A percentile compares a stretch with the other conserved stretches of the same genome.
Evolutionary conservation across 176 grass and related monocot species (phyloP).

Genomic region (Musa itinerans): DNA sequence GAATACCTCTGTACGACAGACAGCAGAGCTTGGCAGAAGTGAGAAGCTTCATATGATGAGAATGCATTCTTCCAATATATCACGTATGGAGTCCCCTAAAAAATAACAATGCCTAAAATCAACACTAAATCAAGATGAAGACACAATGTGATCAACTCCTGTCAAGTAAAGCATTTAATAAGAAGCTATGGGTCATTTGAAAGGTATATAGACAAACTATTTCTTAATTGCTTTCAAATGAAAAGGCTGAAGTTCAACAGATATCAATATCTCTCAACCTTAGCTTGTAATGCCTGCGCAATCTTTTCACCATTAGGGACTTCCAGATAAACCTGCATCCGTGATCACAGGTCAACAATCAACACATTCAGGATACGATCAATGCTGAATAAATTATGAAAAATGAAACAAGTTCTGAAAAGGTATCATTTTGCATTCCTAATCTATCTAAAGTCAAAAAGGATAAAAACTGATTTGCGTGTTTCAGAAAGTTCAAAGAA

Average conservation of each 20-base stretch:
- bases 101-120: constrained; percentile 5
- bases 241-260: neutral
- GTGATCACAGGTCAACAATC: neutral
- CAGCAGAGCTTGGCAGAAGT: constrained; percentile 54
- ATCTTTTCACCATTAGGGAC: constrained; percentile 55
- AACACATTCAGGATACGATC: neutral
- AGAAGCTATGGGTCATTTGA: neutral
- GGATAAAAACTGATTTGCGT: too few species aligned
- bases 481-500: too few species aligned
- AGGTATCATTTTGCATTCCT: too few species aligned
- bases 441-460: too few species aligned
- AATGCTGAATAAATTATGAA: too few species aligned
- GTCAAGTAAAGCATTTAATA: neutral
- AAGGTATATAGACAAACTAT: neutral
- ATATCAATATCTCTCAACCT: constrained; percentile 23
- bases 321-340: constrained; percentile 59
- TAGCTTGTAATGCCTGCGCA: constrained; percentile 50
- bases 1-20: constrained; percentile 59
- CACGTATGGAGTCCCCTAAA: constrained; percentile 54
- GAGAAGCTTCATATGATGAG: constrained; percentile 52
- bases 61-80: constrained; percentile 74
- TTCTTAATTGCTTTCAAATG: neutral
- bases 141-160: neutral
- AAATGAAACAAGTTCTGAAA: too few species aligned
- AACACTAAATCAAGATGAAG: neutral